Evolutionary conservation across 2,329 filamentous ascomycete genomes (phyloP).

Genomic region (Phaeophleospora eucalypticola): DNA sequence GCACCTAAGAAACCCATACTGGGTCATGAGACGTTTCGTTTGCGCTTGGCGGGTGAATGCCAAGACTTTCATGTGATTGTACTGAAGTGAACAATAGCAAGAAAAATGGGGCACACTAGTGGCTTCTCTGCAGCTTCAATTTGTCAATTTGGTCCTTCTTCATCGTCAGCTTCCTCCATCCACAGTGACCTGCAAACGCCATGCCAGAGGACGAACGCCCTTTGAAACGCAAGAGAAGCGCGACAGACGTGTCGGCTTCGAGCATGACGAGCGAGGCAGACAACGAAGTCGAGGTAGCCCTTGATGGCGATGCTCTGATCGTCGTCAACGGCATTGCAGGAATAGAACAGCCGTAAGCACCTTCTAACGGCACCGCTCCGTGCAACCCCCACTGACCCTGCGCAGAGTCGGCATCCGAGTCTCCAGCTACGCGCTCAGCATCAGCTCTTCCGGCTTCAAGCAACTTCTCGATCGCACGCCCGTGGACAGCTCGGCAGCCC

Average conservation of each 20-base stretch:
- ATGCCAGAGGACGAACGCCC: neutral
- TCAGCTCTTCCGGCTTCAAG: conserved; percentile 24
- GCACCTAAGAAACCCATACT: no score
- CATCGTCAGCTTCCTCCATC: neutral
- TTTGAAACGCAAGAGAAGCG: neutral
- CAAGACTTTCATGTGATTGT: neutral
- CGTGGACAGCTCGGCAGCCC: neutral
- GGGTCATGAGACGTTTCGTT: no score
- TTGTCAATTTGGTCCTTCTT: no score
- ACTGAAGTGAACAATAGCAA: neutral
- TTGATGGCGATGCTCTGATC: conserved; percentile 15
- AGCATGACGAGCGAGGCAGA: neutral
- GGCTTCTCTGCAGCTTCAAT: neutral
- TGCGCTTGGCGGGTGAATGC: no score
- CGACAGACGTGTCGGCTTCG: neutral
- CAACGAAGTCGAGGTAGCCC: neutral
- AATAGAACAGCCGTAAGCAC: conserved; percentile 2
- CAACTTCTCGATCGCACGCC: conserved; percentile 1
- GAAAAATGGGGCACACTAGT: neutral
- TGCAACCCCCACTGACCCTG: neutral
- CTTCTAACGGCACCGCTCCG: neutral
- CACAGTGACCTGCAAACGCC: neutral
- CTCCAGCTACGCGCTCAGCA: conserved; percentile 20
- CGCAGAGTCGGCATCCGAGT: conserved; percentile 20
- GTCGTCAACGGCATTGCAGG: conserved; percentile 13